Percentiles rank a stretch among this genome's conserved stretches.
Evolutionary conservation across 225 moss, liverwort and hornwort genomes (phyloP).

Genomic region (Pseudisothecium myosuroides): DNA sequence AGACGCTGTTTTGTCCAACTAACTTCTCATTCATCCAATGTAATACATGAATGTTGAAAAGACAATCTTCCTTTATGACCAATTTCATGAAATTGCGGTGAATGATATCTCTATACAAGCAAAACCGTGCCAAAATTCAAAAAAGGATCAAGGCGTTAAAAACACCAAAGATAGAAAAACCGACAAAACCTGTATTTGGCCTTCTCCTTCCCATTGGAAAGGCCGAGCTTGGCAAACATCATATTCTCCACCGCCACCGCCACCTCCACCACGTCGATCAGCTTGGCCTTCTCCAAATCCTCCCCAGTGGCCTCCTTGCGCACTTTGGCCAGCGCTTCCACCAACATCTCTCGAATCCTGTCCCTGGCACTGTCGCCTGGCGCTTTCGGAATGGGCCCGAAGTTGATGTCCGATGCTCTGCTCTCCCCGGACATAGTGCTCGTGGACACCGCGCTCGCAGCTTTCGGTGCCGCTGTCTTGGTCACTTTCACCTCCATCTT

Average conservation of each 20-base stretch:
- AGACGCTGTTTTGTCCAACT: no score
- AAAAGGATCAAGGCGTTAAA: no score
- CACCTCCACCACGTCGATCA: constrained; percentile 19
- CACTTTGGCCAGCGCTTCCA: constrained; percentile 56
- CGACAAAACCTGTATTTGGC: constrained; percentile 28
- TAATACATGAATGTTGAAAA: no score
- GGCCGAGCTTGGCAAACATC: constrained; percentile 55
- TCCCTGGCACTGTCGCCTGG: constrained; percentile 53
- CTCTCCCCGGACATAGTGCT: not conserved
- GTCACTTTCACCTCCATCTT: not conserved
- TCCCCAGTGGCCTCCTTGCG: constrained; percentile 31
- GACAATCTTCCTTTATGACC: no score
- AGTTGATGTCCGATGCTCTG: not conserved
- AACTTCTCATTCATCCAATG: no score
- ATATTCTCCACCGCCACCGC: constrained; percentile 49
- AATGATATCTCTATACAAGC: no score
- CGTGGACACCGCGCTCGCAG: not conserved
- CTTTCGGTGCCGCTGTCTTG: not conserved
- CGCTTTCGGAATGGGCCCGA: constrained; percentile 42
- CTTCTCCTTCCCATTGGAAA: constrained; percentile 36
- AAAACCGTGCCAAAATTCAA: no score
- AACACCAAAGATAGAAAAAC: not conserved
- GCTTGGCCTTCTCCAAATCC: constrained; percentile 9
- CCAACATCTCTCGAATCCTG: constrained; percentile 47
- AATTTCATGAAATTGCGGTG: no score